A percentile compares a stretch with the other conserved stretches of the same genome.
These are phyloP conservation scores for Mortierella sp. DNA, from an alignment of 371 early-diverging fungal species.

Conservation along the genomic window DNA sequence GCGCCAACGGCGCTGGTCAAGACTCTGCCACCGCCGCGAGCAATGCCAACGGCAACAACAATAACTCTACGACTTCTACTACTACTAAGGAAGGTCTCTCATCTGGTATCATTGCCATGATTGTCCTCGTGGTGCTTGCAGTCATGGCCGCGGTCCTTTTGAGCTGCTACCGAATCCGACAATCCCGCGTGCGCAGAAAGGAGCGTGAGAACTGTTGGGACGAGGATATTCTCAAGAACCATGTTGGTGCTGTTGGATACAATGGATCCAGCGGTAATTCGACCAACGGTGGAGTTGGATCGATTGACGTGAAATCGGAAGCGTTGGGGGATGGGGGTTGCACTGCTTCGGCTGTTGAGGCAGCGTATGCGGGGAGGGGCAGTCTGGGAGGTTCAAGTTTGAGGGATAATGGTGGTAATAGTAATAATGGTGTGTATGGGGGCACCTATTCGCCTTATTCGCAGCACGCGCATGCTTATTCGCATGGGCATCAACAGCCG, in stretches of 20 bases:
- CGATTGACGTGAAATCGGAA: not conserved
- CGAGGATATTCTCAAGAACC: slow-evolving; percentile 21
- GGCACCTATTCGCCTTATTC: not conserved
- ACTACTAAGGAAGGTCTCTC: not conserved
- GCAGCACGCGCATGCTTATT: not conserved
- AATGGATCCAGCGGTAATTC: not conserved
- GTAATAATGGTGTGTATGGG: not conserved
- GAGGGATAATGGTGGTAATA: not conserved
- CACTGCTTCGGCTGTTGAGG: not conserved
- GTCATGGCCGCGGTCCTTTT: slow-evolving; percentile 16
- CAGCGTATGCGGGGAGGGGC: not conserved
- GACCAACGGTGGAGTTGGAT: not conserved
- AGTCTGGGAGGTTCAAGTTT: slow-evolving; percentile 3
- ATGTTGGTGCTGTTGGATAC: slow-evolving; percentile 2
- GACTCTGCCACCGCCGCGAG: not conserved
- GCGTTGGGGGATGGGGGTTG: not conserved
- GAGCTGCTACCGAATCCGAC: slow-evolving; percentile 36
- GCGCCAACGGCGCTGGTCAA: not conserved
- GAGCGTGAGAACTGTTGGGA: slow-evolving; percentile 13
- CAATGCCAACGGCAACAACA: not conserved
- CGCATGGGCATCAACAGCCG: not conserved
- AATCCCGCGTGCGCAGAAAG: slow-evolving; percentile 11
- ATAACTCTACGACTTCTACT: not conserved
- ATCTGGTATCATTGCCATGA: slow-evolving; percentile 22
- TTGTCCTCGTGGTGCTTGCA: slow-evolving; percentile 18